Base-by-base conservation (phyloP, 306 rosid species). In the Cicer arietinum region DNA sequence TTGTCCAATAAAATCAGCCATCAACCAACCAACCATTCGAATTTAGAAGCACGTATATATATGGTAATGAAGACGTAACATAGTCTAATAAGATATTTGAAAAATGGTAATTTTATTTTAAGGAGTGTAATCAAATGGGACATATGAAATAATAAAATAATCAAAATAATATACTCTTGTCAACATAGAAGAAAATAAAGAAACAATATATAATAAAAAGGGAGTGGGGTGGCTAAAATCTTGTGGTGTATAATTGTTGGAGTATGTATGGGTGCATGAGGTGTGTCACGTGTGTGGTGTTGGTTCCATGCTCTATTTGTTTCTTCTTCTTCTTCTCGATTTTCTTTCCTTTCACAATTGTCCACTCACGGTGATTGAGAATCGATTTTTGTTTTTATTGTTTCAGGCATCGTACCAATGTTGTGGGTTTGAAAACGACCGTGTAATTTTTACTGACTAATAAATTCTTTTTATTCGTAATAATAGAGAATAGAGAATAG, bases 201-300 rank as follows among this genome's bases (percentile, higher is more conserved):
- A 50, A 58, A 60, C 7, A 69, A 1, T 18, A 56, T 48, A 79
- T 48, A 71, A 78, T 60, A 73, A 78, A 78, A 57, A 14, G 20
- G 41, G 16, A 35, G n/a, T 35, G 8, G 20, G 56, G 79, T 82
- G 37, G 9, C 25, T 71, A 11, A 20, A 11, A 37, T 79, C 77
- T 69, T 88, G 92, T 90, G 96, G 91, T 68, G 77, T 77, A 86
- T 69, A 85, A 70, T 90, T 66, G 87, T 72, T 75, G 58, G 58
- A 5, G 18, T 69, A 17, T 68, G 62, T 56, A 20, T 18, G 69
- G 8, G 75, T 46, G 71, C 45, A 56, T 69, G 71, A 6, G 84
- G 47, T 81, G 47, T 74, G 79, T 69, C 67, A 6, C 82, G 47
- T 81, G 47, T 77, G 79, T 60, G 83, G 89, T 80, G 76, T 56